phyloP scores from a whole-genome alignment of 345 rosid species.

The Pistacia atlantica region DNA sequence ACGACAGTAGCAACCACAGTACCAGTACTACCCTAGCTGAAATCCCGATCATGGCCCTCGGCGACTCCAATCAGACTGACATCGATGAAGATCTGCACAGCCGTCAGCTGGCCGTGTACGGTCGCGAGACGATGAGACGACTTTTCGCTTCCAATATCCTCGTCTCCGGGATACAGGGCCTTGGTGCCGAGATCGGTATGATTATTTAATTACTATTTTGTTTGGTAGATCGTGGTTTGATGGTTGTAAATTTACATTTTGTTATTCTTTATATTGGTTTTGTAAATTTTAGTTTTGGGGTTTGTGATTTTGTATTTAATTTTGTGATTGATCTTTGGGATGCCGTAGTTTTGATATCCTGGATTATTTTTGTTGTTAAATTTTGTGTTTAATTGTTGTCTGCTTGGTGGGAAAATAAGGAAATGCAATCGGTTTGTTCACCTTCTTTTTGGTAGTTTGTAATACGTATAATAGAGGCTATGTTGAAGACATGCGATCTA shows the following conservation, averaged over 20 bases:
- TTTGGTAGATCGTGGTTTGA: not conserved
- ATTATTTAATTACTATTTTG: not conserved
- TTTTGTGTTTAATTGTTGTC: not conserved
- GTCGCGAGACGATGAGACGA: constrained; percentile 96
- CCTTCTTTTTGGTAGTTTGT: constrained; percentile 8
- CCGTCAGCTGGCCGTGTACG: constrained; percentile 98
- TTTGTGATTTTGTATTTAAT: not conserved
- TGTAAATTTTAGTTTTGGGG: not conserved
- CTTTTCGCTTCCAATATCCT: constrained; percentile 91
- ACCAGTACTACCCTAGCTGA: constrained; percentile 21
- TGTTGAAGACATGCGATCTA: not conserved
- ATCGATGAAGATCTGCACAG: constrained; percentile 99
- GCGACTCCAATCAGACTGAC: constrained; percentile 65
- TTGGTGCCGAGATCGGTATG: constrained; percentile 96
- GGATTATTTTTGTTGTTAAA: not conserved
- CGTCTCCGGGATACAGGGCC: constrained; percentile 91
- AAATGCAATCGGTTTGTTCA: not conserved
- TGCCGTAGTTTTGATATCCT: not conserved
- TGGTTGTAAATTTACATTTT: not conserved
- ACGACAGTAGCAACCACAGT: constrained; percentile 22
- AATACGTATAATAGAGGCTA: not conserved
- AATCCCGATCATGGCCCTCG: constrained; percentile 66
- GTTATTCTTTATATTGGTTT: not conserved
- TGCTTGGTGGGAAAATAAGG: not conserved
- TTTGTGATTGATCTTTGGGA: not conserved